Conservation (phyloP, 768 basidiomycete genomes). For the Botryobasidium botryosum region DNA sequence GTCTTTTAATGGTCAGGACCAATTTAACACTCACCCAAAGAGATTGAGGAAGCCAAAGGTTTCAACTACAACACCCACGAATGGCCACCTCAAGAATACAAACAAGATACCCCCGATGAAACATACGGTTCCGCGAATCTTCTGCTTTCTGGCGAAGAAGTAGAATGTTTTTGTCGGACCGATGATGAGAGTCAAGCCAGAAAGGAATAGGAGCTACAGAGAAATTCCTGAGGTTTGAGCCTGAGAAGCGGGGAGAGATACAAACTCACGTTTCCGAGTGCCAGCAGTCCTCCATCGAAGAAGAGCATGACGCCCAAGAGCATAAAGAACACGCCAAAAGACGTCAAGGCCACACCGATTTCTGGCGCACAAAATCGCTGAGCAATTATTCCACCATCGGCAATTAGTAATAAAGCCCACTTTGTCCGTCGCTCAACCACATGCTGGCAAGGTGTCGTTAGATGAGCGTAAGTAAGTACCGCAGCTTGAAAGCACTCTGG, state of each 20-base stretch:
- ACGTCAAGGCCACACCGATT: slow-evolving; percentile 92
- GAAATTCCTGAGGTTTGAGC: not conserved
- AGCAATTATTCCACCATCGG: not conserved
- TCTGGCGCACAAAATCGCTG: slow-evolving; percentile 30
- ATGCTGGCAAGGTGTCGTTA: too few relatives aligned
- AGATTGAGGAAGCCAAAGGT: slow-evolving; percentile 94
- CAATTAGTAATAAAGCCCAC: slow-evolving; percentile 19
- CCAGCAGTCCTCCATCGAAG: slow-evolving; percentile 89
- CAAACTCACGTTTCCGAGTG: slow-evolving; percentile 82
- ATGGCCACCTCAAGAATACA: slow-evolving; percentile 91
- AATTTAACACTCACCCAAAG: slow-evolving; percentile 53
- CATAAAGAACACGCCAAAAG: slow-evolving; percentile 92
- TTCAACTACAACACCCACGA: slow-evolving; percentile 84
- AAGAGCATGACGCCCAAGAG: slow-evolving; percentile 88
- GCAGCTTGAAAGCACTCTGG: too few relatives aligned
- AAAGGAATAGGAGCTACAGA: slow-evolving; percentile 73
- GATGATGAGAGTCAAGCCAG: slow-evolving; percentile 90
- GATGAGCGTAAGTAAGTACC: too few relatives aligned
- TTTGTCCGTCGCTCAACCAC: slow-evolving; percentile 42
- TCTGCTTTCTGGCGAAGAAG: slow-evolving; percentile 93
- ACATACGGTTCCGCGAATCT: slow-evolving; percentile 75
- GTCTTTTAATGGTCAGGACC: not conserved
- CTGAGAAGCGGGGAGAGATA: not conserved
- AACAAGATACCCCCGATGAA: slow-evolving; percentile 83
- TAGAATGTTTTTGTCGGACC: slow-evolving; percentile 94